Evolutionary conservation across 1,284 basidiomycete genomes (phyloP), one percentile per base, ranked within the genome.

Genomic region (Ceratobasidium sp.): DNA sequence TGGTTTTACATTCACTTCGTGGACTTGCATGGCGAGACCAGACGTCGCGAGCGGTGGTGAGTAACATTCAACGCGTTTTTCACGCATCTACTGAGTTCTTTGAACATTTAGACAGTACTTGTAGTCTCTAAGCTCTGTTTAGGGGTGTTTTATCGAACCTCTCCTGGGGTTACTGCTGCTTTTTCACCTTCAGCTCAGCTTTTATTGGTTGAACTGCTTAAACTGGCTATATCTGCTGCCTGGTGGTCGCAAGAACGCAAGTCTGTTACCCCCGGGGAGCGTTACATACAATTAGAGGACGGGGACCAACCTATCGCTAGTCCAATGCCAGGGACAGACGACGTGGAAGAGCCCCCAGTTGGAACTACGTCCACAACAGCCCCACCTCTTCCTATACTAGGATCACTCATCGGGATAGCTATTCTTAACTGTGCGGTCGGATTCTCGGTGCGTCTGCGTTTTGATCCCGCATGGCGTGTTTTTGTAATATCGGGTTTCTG

Each of bases 121-220:
- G 18, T 75, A n/a, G 60, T 51, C 13, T 15, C 60, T 3, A 75
- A 66, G 42, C 33, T 75, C 6, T 75, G 72, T 42, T 49, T 75
- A 2, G 61, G 72, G 2, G 51, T 66, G 46, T 23, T 66, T 1
- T 75, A 75, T 39, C 72, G 72, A 20, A 64, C 72, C 33, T 55
- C 60, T 1, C 39, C 42, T 23, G 46, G 55, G n/a, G 60, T 40
- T 33, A 61, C 63, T 40, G 72, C 72, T 7, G 60, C 44, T 10
- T 66, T 66, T 40, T 75, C 72, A 23, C 72, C 72, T 4, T 40
- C 66, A 28, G 49, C 72, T 23, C 72, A 75, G 49, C 72, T 75
- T 10, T 46, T 75, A n/a, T 75, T 53, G 12, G 42, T 66, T 20
- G 72, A 75, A n/a, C 15, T 75, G 10, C 33, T 75, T 15, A 75